Percentiles rank a stretch among this genome's conserved stretches.
Conservation (phyloP, 2,329 filamentous ascomycete species). For the Fusarium sp. region DNA sequence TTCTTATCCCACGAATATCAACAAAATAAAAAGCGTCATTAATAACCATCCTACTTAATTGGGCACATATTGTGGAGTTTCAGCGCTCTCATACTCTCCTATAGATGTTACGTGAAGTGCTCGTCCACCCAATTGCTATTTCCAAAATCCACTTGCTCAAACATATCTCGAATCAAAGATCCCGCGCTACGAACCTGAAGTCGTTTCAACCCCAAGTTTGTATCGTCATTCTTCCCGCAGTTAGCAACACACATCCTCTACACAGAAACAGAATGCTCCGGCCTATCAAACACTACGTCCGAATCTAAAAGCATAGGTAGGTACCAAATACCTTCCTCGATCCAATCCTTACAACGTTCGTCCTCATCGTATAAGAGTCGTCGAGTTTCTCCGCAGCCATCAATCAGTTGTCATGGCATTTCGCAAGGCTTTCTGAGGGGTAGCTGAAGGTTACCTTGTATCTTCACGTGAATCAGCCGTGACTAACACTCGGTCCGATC, state of each 20-base stretch:
- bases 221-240: background rate
- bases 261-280: background rate
- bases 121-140: background rate
- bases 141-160: background rate
- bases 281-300: background rate
- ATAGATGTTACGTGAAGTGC: background rate
- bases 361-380: too few species aligned
- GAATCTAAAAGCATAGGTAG: background rate
- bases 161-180: background rate
- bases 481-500: slow-evolving; percentile 13
- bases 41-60: background rate
- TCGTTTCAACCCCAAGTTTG: background rate
- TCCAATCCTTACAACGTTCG: background rate
- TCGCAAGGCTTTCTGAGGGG: background rate
- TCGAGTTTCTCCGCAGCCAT: background rate
- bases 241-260: background rate
- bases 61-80: background rate
- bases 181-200: background rate
- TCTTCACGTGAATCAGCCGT: background rate
- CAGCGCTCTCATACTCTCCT: background rate
- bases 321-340: background rate
- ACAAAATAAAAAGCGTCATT: background rate
- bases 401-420: background rate
- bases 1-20: background rate
- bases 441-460: too few species aligned